Evolutionary conservation across 345 rosid genomes (phyloP), one percentile per base, ranked within the genome.

Genomic region (Populus tremula): DNA sequence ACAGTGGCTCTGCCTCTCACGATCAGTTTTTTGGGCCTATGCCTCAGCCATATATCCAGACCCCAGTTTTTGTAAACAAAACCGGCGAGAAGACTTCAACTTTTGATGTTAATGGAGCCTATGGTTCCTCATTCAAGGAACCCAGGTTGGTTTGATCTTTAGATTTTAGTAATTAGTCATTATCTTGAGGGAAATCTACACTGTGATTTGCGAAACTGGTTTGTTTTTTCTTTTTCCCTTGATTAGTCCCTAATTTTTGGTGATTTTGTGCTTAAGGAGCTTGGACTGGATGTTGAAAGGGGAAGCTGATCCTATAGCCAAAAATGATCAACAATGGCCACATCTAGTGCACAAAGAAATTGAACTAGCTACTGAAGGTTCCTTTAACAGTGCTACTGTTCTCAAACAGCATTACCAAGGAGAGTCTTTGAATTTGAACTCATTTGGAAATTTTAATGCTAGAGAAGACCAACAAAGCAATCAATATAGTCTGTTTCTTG

Each of bases 241-340:
- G 27, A n/a, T 9, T 8, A 56, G 29, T 56, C 27, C 29, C 27
- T 56, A 23, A n/a, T 56, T 56, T 56, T 23, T 56, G 63, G 13
- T 39, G 9, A 7, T 29, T 18, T 8, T 45, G 14, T 67, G 29
- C 77, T 73, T 35, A 59, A 86, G 90, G 84, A 74, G 68, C 38
- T 54, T 80, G 79, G 86, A 83, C 29, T 83, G 87, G 90, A 64
- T 69, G 70, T 75, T 87, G 84, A 82, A 78, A 29, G 80, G 81
- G 56, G 87, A 79, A 69, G 50, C 79, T 45, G 45, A 73, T 39
- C 78, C 85, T 14, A 8, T 75, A 31, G 33, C 72, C 47, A 9
- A 77, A 21, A 36, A 53, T 33, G 74, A 80, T 50, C 83, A 83
- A 6, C 84, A 77, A 31, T 81, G 85, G 89, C 71, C 76, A 5